Conservation (phyloP, 192 early-diverging fungal species). For the Linnemannia exigua region DNA sequence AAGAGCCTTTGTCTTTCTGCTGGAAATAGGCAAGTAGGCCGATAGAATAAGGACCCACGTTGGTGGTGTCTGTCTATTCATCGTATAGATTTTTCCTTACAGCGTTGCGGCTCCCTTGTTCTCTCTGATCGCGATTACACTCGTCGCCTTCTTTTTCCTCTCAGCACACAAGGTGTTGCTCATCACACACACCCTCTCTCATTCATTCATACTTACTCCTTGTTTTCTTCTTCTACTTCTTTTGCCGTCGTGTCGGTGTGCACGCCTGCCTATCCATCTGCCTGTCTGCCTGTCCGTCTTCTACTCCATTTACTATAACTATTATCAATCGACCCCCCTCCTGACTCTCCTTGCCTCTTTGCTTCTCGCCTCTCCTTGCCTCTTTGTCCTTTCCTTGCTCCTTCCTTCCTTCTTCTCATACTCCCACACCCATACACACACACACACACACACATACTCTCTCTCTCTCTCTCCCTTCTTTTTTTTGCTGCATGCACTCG, state of each 20-base stretch:
- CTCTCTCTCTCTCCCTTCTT: background rate
- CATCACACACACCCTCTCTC: background rate
- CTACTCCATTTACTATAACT: too few relatives aligned
- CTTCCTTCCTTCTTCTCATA: background rate
- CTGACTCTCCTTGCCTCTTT: conserved; percentile 2
- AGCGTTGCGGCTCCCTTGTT: too few relatives aligned
- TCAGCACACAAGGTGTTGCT: conserved; percentile 3
- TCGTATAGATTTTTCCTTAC: background rate
- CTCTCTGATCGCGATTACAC: background rate
- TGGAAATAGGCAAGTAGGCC: too few relatives aligned
- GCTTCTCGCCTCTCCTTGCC: background rate
- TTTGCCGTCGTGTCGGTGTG: background rate
- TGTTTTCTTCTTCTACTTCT: background rate
- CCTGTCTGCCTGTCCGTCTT: background rate
- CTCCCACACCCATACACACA: background rate
- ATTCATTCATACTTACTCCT: background rate
- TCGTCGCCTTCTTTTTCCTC: conserved; percentile 1
- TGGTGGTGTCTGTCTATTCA: too few relatives aligned
- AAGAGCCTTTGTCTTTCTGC: too few relatives aligned
- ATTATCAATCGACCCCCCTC: conserved; percentile 4
- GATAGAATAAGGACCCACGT: background rate
- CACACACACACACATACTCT: background rate
- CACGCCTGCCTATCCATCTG: background rate
- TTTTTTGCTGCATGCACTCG: conserved; percentile 8
- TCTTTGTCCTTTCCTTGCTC: background rate